A percentile compares a stretch with the other conserved stretches of the same genome.
These are phyloP conservation scores for Nemania diffusa DNA, from an alignment of 2,329 filamentous ascomycete genomes.

Conservation along the genomic window DNA sequence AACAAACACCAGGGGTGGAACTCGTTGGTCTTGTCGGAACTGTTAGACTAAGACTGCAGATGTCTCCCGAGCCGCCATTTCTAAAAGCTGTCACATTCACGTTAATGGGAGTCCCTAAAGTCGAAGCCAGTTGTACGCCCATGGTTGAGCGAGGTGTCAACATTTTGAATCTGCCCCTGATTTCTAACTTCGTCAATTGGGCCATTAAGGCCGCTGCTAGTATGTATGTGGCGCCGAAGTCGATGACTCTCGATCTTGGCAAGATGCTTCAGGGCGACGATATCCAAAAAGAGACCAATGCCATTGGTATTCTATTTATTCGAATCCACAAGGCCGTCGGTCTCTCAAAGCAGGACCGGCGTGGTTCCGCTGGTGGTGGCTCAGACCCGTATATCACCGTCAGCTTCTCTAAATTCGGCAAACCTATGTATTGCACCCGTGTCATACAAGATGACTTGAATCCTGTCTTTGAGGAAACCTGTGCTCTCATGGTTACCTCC, in stretches of 20 bases:
- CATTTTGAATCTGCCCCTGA: constrained; percentile 88
- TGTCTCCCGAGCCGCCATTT: constrained; percentile 92
- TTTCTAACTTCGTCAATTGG: constrained; percentile 97
- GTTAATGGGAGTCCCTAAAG: constrained; percentile 91
- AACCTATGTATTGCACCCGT: constrained; percentile 96
- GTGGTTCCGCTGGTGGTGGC: constrained; percentile 84
- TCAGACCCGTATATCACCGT: constrained; percentile 97
- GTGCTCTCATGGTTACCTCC: constrained; percentile 84
- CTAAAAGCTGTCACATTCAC: constrained; percentile 92
- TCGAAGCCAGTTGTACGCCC: constrained; percentile 88
- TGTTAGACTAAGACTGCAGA: constrained; percentile 80
- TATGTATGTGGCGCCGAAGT: constrained; percentile 95
- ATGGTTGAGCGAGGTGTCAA: constrained; percentile 94
- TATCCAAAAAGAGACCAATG: constrained; percentile 87
- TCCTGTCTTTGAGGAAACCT: constrained; percentile 89
- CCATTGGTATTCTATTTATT: constrained; percentile 90
- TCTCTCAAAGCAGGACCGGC: constrained; percentile 88
- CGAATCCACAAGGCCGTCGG: constrained; percentile 88
- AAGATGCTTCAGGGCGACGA: constrained; percentile 92
- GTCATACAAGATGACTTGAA: constrained; percentile 96
- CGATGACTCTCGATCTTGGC: constrained; percentile 88
- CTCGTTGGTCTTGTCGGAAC: constrained; percentile 92
- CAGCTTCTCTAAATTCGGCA: constrained; percentile 94
- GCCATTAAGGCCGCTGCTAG: constrained; percentile 86
- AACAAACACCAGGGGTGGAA: constrained; percentile 69